Base-by-base conservation (phyloP, 441 rosid genomes). In the Pelargonium fulgidum region DNA sequence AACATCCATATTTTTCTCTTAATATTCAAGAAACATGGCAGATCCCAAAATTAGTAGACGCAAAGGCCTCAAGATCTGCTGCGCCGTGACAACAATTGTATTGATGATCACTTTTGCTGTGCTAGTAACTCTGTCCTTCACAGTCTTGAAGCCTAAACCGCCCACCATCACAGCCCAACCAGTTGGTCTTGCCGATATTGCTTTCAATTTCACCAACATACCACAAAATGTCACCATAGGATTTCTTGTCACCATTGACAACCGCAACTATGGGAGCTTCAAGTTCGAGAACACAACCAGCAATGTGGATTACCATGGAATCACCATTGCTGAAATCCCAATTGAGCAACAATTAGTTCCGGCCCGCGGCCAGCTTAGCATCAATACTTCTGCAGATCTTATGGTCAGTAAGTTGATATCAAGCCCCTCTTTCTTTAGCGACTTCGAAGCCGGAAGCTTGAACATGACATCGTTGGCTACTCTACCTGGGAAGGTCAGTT, bases 221-320 rank as follows among this genome's bases (percentile, higher is more conserved):
- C 22, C 45, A 9, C 8, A n/a, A 11, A 65, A 65, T 19, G 68
- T 65, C 48, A 65, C 50, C 12, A 1, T 65, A 19, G 68, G 68
- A 10, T 10, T 65, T 10, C 10, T 16, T 19, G 20, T 65, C 54
- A 65, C 56, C 10, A 16, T 65, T 2, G 3, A 65, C 22, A 65
- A 65, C 22, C 48, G 68, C 8, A 41, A 65, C 68, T 39, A 65
- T n/a, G 68, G 68, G 26, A 65, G 68, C 50, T 65, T 65, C 54
- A 14, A n/a, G 68, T 65, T 7, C 68, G n/a, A 36, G 19, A 19
- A 41, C 45, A 12, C 68, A 6, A 65, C 68, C 11, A 20, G 45
- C 22, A 24, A 65, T 41, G 47, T 65, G 22, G 22, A 47, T 26
- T 67, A 67, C 59, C 70, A 50, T 12, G 70, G 70, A n/a, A 20